phyloP scores from a whole-genome alignment of 495 filamentous ascomycete species.

The Filosporella fistucella region DNA sequence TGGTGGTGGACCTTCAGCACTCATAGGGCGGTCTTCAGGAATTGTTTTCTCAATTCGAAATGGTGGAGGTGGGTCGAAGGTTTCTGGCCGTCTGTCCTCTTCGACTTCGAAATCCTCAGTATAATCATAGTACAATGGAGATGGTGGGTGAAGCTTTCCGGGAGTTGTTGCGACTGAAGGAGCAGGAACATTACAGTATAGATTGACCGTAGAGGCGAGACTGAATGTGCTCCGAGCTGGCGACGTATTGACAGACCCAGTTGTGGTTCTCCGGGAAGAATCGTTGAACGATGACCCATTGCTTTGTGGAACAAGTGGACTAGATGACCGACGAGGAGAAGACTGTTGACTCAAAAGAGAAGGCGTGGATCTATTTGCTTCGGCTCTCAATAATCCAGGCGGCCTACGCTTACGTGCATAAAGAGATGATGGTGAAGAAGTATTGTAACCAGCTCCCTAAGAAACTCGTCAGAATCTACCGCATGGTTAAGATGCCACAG shows the following conservation, averaged over 20 bases:
- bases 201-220: slow-evolving; percentile 19
- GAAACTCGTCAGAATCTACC: slow-evolving; percentile 3
- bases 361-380: slow-evolving; percentile 31
- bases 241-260: slow-evolving; percentile 16
- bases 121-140: slow-evolving; percentile 46
- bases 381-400: slow-evolving; percentile 27
- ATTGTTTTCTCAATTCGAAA: slow-evolving; percentile 30
- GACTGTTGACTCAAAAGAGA: slow-evolving; percentile 27
- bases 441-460: slow-evolving; percentile 37
- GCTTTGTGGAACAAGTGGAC: slow-evolving; percentile 10
- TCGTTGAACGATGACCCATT: slow-evolving; percentile 5
- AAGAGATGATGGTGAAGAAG: slow-evolving; percentile 35
- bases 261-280: slow-evolving; percentile 8
- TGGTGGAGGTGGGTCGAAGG: slow-evolving; percentile 21
- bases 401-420: slow-evolving; percentile 30
- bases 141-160: slow-evolving; percentile 12
- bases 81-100: slow-evolving; percentile 15
- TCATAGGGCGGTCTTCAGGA: slow-evolving; percentile 21
- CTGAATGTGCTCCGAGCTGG: slow-evolving; percentile 22
- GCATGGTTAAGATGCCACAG: neutral
- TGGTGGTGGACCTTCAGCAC: slow-evolving; percentile 17
- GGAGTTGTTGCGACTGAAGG: slow-evolving; percentile 18
- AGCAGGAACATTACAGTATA: neutral
- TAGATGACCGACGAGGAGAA: slow-evolving; percentile 24
- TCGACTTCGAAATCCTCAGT: slow-evolving; percentile 43